Evolutionary conservation across 2,329 filamentous ascomycete species (phyloP).

Genomic region (Alternaria sp.): DNA sequence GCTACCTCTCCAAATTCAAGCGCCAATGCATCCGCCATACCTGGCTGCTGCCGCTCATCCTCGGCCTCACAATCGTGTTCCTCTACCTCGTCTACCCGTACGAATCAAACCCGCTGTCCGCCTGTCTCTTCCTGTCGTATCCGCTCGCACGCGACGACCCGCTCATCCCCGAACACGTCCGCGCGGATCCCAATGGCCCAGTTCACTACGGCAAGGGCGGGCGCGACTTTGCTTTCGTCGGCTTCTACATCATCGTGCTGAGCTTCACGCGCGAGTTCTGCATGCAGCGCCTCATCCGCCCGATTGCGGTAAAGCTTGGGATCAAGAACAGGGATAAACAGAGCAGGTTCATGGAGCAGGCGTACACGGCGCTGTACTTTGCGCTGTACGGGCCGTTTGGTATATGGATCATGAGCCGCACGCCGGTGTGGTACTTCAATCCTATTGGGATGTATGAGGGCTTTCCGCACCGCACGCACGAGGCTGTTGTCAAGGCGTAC

Average conservation of each 20-base stretch:
- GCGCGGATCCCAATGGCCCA: constrained; percentile 48
- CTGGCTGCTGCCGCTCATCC: constrained; percentile 71
- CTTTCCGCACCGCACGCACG: constrained; percentile 84
- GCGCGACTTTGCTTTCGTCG: constrained; percentile 84
- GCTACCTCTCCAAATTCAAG: constrained; percentile 54
- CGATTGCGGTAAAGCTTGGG: constrained; percentile 72
- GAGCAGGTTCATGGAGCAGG: constrained; percentile 92
- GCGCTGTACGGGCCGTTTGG: constrained; percentile 80
- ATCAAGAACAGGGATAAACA: constrained; percentile 79
- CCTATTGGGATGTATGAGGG: constrained; percentile 86
- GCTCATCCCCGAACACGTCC: constrained; percentile 31
- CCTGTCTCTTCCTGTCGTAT: constrained; percentile 91
- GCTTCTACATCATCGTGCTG: constrained; percentile 87
- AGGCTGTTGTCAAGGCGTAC: constrained; percentile 88
- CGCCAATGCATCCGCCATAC: constrained; percentile 60
- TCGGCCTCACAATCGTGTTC: constrained; percentile 68
- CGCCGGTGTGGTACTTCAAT: constrained; percentile 97
- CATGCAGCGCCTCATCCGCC: constrained; percentile 88
- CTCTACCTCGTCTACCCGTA: constrained; percentile 78
- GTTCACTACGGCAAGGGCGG: constrained; percentile 86
- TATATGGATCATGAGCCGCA: constrained; percentile 87
- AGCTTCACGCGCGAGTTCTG: constrained; percentile 94
- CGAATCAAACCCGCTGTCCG: constrained; percentile 77
- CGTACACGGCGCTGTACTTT: constrained; percentile 94
- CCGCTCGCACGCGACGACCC: constrained; percentile 63